Conservation (phyloP, 768 basidiomycete species). For the Lactarius indigo region DNA sequence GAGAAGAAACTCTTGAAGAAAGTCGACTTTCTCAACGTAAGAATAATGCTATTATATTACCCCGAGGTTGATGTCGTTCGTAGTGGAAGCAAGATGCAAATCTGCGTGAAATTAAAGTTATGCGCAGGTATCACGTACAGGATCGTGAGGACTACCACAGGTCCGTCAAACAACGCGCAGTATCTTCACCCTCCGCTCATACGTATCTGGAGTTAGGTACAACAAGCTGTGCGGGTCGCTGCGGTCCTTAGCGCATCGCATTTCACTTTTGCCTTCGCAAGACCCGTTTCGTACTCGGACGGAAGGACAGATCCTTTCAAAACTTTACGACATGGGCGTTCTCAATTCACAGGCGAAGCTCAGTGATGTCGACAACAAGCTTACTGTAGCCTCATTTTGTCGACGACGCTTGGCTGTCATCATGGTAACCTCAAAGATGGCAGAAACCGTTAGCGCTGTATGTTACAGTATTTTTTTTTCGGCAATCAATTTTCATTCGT, state of each 20-base stretch:
- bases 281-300: constrained; percentile 84
- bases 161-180: constrained; percentile 36
- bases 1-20: constrained; percentile 94
- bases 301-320: constrained; percentile 85
- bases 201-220: constrained; percentile 49
- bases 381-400: constrained; percentile 94
- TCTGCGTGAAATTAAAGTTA: constrained; percentile 86
- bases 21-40: constrained; percentile 92
- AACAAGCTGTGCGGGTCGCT: constrained; percentile 92
- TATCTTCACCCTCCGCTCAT: constrained; percentile 2
- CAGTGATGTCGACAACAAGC: constrained; percentile 89
- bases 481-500: constrained; percentile 6
- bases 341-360: constrained; percentile 84
- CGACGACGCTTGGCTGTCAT: constrained; percentile 88
- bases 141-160: constrained; percentile 93
- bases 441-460: constrained; percentile 90
- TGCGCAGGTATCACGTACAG: constrained; percentile 95
- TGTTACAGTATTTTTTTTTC: constrained; percentile 19
- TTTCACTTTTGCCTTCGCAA: constrained; percentile 82
- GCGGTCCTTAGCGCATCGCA: constrained; percentile 78
- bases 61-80: constrained; percentile 5
- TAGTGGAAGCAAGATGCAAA: constrained; percentile 98
- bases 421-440: constrained; percentile 91
- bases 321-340: constrained; percentile 96
- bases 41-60: constrained; percentile 3